A percentile compares a stretch with the other conserved stretches of the same genome.
Evolutionary conservation across 352 stramenopile species (phyloP).

Genomic region (Phytophthora podocarpi): DNA sequence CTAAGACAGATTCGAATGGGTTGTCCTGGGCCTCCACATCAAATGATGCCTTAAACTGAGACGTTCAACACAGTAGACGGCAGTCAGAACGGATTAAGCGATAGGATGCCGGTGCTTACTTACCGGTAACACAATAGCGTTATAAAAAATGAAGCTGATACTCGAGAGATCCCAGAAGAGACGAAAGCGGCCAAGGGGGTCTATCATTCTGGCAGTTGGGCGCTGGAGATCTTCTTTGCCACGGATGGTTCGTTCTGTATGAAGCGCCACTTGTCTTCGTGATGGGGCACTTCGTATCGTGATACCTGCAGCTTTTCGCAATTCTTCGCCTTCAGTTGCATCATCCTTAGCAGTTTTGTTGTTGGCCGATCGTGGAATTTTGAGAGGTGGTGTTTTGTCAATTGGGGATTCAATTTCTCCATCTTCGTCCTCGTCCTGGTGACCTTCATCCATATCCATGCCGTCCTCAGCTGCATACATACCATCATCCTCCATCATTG

Average conservation of each 20-base stretch:
- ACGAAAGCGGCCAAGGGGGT: constrained; percentile 61
- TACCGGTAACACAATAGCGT: constrained; percentile 69
- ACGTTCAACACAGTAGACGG: not conserved
- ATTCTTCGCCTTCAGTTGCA: constrained; percentile 9
- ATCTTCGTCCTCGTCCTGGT: constrained; percentile 19
- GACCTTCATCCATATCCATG: constrained; percentile 29
- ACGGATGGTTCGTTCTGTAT: constrained; percentile 38
- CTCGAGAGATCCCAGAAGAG: constrained; percentile 70
- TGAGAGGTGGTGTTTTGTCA: not conserved
- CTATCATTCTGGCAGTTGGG: constrained; percentile 51
- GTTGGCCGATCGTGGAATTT: not conserved
- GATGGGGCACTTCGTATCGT: constrained; percentile 15
- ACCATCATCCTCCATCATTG: constrained; percentile 27
- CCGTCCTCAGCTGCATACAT: constrained; percentile 33
- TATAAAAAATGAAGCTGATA: constrained; percentile 80
- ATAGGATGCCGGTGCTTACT: not conserved
- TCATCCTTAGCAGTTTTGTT: constrained; percentile 6
- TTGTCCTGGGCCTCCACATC: constrained; percentile 35
- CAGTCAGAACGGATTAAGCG: not conserved
- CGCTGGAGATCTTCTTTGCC: constrained; percentile 31
- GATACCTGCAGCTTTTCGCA: constrained; percentile 23
- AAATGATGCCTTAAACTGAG: constrained; percentile 73
- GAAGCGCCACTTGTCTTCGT: constrained; percentile 18
- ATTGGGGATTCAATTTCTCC: not conserved
- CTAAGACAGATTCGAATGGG: constrained; percentile 53